phyloP scores from a whole-genome alignment of 169 alveolate genomes.

The Babesia bigemina region DNA sequence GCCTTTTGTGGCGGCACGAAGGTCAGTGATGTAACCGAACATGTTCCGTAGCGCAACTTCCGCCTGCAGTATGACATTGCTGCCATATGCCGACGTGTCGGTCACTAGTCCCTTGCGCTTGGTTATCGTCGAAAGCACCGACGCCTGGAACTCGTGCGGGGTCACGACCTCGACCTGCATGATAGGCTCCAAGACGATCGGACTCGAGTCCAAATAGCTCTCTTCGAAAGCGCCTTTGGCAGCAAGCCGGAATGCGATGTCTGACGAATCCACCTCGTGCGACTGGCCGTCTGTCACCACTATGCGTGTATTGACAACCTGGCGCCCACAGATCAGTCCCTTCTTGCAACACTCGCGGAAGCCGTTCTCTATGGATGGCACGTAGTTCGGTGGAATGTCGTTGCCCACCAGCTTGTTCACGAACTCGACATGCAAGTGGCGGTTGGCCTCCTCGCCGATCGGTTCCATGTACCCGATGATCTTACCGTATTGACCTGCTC shows the following conservation, averaged over 20 bases:
- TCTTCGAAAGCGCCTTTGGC: slow-evolving; percentile 87
- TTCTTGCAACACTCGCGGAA: slow-evolving; percentile 87
- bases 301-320: slow-evolving; percentile 89
- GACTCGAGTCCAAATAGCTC: slow-evolving; percentile 81
- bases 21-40: slow-evolving; percentile 94
- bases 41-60: slow-evolving; percentile 90
- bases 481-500: slow-evolving; percentile 96
- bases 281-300: slow-evolving; percentile 89
- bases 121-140: slow-evolving; percentile 85
- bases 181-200: slow-evolving; percentile 89
- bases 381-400: slow-evolving; percentile 91
- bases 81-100: slow-evolving; percentile 83
- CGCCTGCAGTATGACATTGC: slow-evolving; percentile 84
- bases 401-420: slow-evolving; percentile 81
- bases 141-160: slow-evolving; percentile 83
- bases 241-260: slow-evolving; percentile 91
- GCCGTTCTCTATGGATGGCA: slow-evolving; percentile 93
- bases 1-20: slow-evolving; percentile 89
- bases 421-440: slow-evolving; percentile 70
- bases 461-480: slow-evolving; percentile 91
- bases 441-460: slow-evolving; percentile 75
- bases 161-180: slow-evolving; percentile 92
- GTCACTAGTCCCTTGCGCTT: slow-evolving; percentile 90
- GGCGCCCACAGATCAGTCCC: slow-evolving; percentile 92
- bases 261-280: slow-evolving; percentile 93